These are phyloP conservation scores for Kondoa malvinella DNA, from an alignment of 768 basidiomycete species.

Conservation along the genomic window DNA sequence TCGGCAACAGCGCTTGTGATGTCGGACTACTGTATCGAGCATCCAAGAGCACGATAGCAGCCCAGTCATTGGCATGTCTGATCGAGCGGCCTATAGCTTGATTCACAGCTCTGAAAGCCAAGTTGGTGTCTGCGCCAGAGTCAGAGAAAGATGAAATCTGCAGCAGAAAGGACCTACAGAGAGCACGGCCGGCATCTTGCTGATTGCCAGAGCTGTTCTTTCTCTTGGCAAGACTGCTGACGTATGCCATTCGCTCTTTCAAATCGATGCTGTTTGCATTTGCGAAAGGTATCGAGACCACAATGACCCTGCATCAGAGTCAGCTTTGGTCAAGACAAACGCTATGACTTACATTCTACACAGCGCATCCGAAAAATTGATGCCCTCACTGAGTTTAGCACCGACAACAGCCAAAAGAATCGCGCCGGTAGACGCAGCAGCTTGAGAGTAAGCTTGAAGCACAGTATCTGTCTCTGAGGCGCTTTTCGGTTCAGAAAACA, in stretches of 20 bases:
- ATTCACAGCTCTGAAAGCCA: conserved; percentile 53
- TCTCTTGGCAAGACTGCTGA: conserved; percentile 40
- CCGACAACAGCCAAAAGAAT: conserved; percentile 86
- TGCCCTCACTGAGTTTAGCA: conserved; percentile 82
- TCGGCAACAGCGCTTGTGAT: conserved; percentile 66
- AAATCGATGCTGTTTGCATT: conserved; percentile 82
- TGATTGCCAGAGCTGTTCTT: conserved; percentile 32
- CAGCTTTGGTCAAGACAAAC: not conserved
- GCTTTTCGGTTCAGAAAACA: conserved; percentile 53
- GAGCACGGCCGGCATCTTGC: conserved; percentile 56
- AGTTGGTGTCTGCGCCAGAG: conserved; percentile 22
- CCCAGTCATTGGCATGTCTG: conserved; percentile 79
- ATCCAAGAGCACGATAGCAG: conserved; percentile 73
- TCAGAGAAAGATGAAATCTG: conserved; percentile 31
- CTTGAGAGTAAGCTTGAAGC: conserved; percentile 52
- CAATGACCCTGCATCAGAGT: conserved; percentile 43
- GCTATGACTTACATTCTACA: conserved; percentile 2
- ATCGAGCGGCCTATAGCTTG: conserved; percentile 94
- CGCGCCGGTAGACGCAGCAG: conserved; percentile 28
- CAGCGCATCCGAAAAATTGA: conserved; percentile 50
- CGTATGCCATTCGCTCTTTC: conserved; percentile 77
- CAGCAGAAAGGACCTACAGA: no score
- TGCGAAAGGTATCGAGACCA: conserved; percentile 82
- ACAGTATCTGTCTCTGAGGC: conserved; percentile 53
- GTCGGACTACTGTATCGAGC: conserved; percentile 52